Conservation (phyloP, 1,139 yeast species). For the Kodamaea sp. region DNA sequence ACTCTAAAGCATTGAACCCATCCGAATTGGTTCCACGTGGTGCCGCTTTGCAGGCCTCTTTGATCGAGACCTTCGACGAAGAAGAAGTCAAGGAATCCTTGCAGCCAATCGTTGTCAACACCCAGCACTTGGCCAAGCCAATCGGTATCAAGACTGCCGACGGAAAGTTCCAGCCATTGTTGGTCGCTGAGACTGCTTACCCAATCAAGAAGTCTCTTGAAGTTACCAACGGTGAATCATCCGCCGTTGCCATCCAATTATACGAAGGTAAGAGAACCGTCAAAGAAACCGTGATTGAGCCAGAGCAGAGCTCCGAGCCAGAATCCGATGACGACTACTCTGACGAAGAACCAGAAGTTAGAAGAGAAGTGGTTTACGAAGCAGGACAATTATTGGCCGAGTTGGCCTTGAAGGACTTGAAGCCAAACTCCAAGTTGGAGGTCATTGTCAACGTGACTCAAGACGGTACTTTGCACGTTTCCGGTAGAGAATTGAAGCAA, state of each 20-base stretch:
- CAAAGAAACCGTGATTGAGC: constrained; percentile 75
- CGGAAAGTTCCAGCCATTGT: constrained; percentile 71
- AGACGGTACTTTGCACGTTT: constrained; percentile 78
- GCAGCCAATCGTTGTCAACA: constrained; percentile 83
- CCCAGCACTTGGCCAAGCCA: constrained; percentile 82
- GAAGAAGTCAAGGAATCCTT: constrained; percentile 85
- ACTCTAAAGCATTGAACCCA: constrained; percentile 80
- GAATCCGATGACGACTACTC: constrained; percentile 42
- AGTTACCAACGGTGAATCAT: constrained; percentile 60
- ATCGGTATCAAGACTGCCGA: constrained; percentile 80
- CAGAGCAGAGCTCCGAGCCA: constrained; percentile 49
- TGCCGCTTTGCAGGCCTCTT: constrained; percentile 94
- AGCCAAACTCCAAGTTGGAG: constrained; percentile 71
- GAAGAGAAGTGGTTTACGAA: constrained; percentile 70
- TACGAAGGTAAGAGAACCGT: constrained; percentile 84
- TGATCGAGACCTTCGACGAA: constrained; percentile 79
- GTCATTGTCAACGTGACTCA: constrained; percentile 80
- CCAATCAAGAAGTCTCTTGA: constrained; percentile 82
- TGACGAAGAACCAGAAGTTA: constrained; percentile 69
- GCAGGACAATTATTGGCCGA: constrained; percentile 80
- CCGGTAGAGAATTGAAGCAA: constrained; percentile 79
- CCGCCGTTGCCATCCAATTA: constrained; percentile 68
- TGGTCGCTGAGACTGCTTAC: constrained; percentile 84
- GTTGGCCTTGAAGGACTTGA: constrained; percentile 71
- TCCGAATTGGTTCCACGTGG: constrained; percentile 91